Evolutionary conservation across 768 basidiomycete genomes (phyloP).

Genomic region (Kwoniella pini): DNA sequence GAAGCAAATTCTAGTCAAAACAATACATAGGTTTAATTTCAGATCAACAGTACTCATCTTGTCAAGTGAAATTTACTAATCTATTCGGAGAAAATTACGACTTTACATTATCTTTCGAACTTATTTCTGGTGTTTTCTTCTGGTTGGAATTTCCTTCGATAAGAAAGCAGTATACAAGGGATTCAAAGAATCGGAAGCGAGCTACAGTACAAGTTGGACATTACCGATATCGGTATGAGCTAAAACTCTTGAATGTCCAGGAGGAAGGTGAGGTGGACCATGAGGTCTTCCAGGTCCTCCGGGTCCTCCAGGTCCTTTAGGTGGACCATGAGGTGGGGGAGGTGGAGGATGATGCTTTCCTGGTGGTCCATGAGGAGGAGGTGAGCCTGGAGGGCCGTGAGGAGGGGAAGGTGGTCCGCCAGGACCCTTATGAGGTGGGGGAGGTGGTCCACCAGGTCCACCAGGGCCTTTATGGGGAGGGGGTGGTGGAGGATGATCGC

Average conservation of each 20-base stretch:
- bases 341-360: background rate
- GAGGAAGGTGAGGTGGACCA: constrained; percentile 22
- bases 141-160: too few relatives aligned
- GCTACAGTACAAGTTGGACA: constrained; percentile 27
- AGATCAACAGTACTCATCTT: too few relatives aligned
- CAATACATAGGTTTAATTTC: too few relatives aligned
- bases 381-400: background rate
- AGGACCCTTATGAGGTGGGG: constrained; percentile 4
- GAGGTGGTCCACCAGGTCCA: too few relatives aligned
- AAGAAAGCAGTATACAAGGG: too few relatives aligned
- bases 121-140: too few relatives aligned
- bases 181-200: too few relatives aligned
- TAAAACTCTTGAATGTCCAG: constrained; percentile 24
- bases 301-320: constrained; percentile 3
- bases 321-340: constrained; percentile 2
- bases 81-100: too few relatives aligned
- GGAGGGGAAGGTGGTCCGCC: constrained; percentile 15
- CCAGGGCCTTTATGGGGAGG: constrained; percentile 2
- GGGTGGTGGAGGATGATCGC: constrained; percentile 11
- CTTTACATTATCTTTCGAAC: too few relatives aligned
- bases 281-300: background rate
- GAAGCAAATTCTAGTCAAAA: too few relatives aligned
- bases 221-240: constrained; percentile 37
- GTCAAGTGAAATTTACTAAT: too few relatives aligned
- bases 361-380: constrained; percentile 4